Base-by-base conservation (phyloP, 169 alveolate genomes). In the Eimeria brunetti region DNA sequence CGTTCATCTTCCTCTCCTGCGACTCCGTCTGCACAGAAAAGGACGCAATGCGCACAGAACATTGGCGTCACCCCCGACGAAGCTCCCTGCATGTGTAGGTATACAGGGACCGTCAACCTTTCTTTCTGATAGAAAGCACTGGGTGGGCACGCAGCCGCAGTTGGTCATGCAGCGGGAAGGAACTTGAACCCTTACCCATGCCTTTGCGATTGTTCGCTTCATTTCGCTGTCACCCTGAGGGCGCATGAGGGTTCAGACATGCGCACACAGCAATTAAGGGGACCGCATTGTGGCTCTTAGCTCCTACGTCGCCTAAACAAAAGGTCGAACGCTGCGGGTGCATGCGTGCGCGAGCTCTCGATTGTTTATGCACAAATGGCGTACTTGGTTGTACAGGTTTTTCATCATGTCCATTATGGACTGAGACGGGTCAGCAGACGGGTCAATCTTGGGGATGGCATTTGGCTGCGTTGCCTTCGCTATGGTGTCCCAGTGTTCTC, bases 381-480 rank as follows among this genome's bases (percentile, higher is more conserved):
- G 4, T 38, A 86, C 92, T 38, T 86, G 83, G 49, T 86, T 64
- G 92, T 86, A 86, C 30, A 86, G 62, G 67, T 44, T 86, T 46
- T 86, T 86, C 92, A 86, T 86, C 92, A 86, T 86, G 92, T 62
- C 62, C 92, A 86, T 86, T 38, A 86, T 86, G 9, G 92, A 86
- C 92, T 86, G 67, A 18, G 92, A 86, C 41, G 92, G 92, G 51
- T 86, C 92, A 27, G 81, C 78, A 22, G 92, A 62, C 27, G 71
- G 78, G 46, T 86, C 92, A 27, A 60, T 33, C 92, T 86, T 86
- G 18, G 92, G 92, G 30, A 86, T 38, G 14, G 81, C 64, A 41
- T 86, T 86, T 44, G n/a, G n/a, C 64, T 86, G 81, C 22, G 92
- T 12, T 24, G 58, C 2, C 62, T 86, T 58, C 36, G 92, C 60